Conservation (phyloP, 1,284 basidiomycete genomes). For the Cryptococcus sp. region DNA sequence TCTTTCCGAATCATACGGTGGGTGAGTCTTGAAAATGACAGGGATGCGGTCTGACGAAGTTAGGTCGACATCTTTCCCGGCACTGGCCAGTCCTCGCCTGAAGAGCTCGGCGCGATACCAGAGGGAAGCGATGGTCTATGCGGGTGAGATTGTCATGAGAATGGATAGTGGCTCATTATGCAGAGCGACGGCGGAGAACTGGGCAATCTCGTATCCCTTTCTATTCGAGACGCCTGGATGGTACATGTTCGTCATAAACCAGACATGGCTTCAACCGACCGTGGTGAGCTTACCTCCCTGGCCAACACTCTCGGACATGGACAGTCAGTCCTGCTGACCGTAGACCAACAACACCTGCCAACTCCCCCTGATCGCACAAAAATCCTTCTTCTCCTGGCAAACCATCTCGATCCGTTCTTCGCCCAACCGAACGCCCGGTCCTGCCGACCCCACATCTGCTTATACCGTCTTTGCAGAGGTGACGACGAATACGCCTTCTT, state of each 20-base stretch:
- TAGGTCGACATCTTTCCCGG: constrained; percentile 34
- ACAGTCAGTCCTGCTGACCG: too few species aligned
- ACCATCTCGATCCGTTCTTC: constrained; percentile 29
- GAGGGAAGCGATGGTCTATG: constrained; percentile 27
- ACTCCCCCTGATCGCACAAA: constrained; percentile 21
- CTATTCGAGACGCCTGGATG: constrained; percentile 36
- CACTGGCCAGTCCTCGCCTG: constrained; percentile 22
- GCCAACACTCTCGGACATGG: too few species aligned
- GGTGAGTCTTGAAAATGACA: neutral
- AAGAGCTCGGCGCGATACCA: constrained; percentile 15
- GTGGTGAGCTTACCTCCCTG: too few species aligned
- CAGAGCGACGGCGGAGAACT: constrained; percentile 29
- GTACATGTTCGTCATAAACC: constrained; percentile 45
- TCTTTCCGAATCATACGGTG: constrained; percentile 31
- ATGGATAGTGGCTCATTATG: neutral
- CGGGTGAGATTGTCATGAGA: constrained; percentile 22
- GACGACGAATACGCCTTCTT: constrained; percentile 19
- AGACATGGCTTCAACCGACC: constrained; percentile 39
- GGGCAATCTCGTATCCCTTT: constrained; percentile 28
- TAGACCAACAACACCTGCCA: constrained; percentile 31
- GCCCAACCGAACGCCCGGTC: constrained; percentile 20
- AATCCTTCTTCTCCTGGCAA: constrained; percentile 41
- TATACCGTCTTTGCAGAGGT: constrained; percentile 36
- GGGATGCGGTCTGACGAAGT: neutral
- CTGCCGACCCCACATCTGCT: constrained; percentile 14